A percentile compares a stretch with the other conserved stretches of the same genome.
These are phyloP conservation scores for Cryomyces minteri DNA, from an alignment of 495 filamentous ascomycete species.

Conservation along the genomic window DNA sequence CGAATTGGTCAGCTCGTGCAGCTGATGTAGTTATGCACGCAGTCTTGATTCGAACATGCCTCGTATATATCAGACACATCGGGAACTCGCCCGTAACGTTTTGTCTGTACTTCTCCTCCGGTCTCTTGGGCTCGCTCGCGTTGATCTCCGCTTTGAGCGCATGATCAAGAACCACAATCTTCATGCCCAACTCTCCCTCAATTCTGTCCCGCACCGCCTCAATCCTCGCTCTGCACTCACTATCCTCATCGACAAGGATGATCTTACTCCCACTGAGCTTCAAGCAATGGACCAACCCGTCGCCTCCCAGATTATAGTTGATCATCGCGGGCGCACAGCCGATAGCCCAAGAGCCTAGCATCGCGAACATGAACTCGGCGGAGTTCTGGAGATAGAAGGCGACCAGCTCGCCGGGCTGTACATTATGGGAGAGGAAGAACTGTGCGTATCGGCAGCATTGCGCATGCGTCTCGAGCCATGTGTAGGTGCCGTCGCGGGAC, in stretches of 20 bases:
- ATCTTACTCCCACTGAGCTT: constrained; percentile 37
- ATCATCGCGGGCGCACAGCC: constrained; percentile 52
- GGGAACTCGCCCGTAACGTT: constrained; percentile 31
- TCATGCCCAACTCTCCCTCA: constrained; percentile 32
- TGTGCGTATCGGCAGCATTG: constrained; percentile 42
- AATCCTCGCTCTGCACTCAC: constrained; percentile 31
- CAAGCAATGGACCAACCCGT: constrained; percentile 52
- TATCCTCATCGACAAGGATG: constrained; percentile 48
- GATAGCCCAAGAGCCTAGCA: constrained; percentile 42
- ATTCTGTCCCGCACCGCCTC: constrained; percentile 30
- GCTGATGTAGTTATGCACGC: neutral
- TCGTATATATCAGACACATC: constrained; percentile 49
- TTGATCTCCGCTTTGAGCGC: constrained; percentile 29
- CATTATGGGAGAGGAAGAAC: constrained; percentile 40
- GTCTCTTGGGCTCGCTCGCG: constrained; percentile 26
- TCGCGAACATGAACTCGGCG: constrained; percentile 46
- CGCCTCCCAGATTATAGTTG: constrained; percentile 50
- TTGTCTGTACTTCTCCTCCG: constrained; percentile 28
- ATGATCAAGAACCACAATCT: constrained; percentile 30
- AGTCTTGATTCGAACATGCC: constrained; percentile 10
- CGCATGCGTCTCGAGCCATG: constrained; percentile 37
- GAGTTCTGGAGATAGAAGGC: constrained; percentile 52
- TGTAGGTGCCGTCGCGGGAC: constrained; percentile 45
- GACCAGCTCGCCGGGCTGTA: constrained; percentile 47
- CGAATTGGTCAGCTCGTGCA: constrained; percentile 1